phyloP scores from a whole-genome alignment of 1,284 basidiomycete genomes.

The Pseudozyma flocculosa region DNA sequence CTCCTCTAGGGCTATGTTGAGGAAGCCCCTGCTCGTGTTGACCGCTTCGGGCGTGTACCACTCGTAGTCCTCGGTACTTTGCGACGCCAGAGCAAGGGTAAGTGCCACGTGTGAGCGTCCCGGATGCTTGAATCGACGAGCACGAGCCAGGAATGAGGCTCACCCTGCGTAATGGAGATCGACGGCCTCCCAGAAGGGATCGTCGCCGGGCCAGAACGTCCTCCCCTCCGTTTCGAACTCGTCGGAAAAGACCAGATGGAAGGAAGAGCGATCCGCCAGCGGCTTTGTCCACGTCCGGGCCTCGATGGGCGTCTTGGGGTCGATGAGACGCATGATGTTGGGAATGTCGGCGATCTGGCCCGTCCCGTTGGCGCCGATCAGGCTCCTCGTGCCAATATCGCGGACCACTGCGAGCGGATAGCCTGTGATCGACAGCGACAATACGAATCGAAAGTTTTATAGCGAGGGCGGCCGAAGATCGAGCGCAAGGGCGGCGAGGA shows the following conservation, averaged over 20 bases:
- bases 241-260: slow-evolving; percentile 68
- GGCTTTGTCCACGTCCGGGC: slow-evolving; percentile 18
- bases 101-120: too few relatives aligned
- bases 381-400: too few relatives aligned
- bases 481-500: too few relatives aligned
- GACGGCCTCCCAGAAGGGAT: slow-evolving; percentile 51
- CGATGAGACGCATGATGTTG: slow-evolving; percentile 13
- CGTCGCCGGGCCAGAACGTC: slow-evolving; percentile 59
- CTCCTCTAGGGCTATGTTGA: slow-evolving; percentile 38
- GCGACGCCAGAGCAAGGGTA: neutral
- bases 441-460: too few relatives aligned
- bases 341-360: slow-evolving; percentile 41
- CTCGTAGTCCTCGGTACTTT: slow-evolving; percentile 39
- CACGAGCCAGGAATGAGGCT: neutral
- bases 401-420: too few relatives aligned
- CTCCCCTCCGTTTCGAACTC: slow-evolving; percentile 72
- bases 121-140: too few relatives aligned
- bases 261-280: slow-evolving; percentile 4
- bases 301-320: slow-evolving; percentile 21
- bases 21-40: slow-evolving; percentile 36
- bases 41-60: slow-evolving; percentile 53
- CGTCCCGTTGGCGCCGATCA: slow-evolving; percentile 60
- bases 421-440: too few relatives aligned
- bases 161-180: slow-evolving; percentile 33
- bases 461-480: too few relatives aligned